These are phyloP conservation scores for Penicillium polonicum DNA, from an alignment of 2,329 filamentous ascomycete species.

Conservation along the genomic window DNA sequence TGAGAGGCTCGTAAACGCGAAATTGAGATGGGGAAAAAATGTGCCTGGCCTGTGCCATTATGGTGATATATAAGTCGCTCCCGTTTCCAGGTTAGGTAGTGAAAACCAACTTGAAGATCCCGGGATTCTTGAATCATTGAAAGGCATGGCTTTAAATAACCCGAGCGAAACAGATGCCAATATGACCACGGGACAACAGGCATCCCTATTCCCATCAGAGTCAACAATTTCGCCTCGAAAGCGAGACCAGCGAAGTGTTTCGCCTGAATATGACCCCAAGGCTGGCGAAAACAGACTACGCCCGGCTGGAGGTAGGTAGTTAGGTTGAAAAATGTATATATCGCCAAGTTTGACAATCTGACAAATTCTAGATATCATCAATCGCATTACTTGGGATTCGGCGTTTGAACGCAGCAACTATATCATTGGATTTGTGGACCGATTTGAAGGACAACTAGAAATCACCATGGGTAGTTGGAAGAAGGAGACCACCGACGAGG, in stretches of 20 bases:
- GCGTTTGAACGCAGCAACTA: slow-evolving; percentile 47
- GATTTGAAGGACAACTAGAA: slow-evolving; percentile 53
- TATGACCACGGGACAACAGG: neutral
- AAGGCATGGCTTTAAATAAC: neutral
- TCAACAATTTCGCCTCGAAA: neutral
- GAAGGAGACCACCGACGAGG: slow-evolving; percentile 54
- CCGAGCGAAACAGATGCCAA: neutral
- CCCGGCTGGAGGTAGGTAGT: slow-evolving; percentile 17
- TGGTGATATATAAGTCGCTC: neutral
- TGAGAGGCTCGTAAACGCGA: neutral
- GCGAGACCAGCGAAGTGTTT: neutral
- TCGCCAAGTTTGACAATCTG: neutral
- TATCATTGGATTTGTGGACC: slow-evolving; percentile 55
- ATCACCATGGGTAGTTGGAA: slow-evolving; percentile 52
- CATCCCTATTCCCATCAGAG: neutral
- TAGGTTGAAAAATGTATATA: neutral
- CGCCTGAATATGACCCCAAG: slow-evolving; percentile 5
- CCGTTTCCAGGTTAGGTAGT: no score
- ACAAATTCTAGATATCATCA: slow-evolving; percentile 44
- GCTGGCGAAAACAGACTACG: slow-evolving; percentile 20
- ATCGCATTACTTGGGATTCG: slow-evolving; percentile 52
- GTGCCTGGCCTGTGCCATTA: neutral
- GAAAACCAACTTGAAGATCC: neutral
- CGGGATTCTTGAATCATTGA: no score
- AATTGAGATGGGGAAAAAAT: neutral